Evolutionary conservation across 164 flowering plant genomes (phyloP), one percentile per base, ranked within the genome.

Genomic region (Saururus chinensis): DNA sequence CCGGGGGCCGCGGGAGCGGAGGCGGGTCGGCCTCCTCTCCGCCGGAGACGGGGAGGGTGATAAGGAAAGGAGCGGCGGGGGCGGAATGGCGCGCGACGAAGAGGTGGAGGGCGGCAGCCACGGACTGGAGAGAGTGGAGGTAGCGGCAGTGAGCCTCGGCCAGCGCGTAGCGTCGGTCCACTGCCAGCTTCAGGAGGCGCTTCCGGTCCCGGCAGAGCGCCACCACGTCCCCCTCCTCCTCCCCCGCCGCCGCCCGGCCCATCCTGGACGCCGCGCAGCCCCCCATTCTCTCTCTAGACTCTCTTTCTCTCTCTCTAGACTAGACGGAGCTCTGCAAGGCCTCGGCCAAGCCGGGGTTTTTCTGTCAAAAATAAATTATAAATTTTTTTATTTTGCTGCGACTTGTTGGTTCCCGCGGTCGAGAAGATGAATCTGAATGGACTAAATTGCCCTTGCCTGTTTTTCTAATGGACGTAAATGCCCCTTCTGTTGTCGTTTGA

Each of bases 61-160:
- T 68, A 68, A 74, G 73, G 26, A 70, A 74, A 0, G 76, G 76
- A 1, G 82, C 73, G 49, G 76, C 51, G 1, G 79, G 77, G 40
- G 82, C 66, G 60, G 84, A 75, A 55, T 80, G 80, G 9, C 83
- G 55, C 30, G 81, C 72, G 12, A 75, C 75, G 57, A 84, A 80
- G 56, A 84, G 62, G 20, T 68, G 73, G 56, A 81, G 48, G 20
- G 84, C 82, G 11, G 76, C 76, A 1, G 88, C 79, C 5, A 84
- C 79, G 19, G 75, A 64, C 63, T 72, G 62, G 42, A 80, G 77
- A 20, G 85, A 78, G 48, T 75, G 75, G 61, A 65, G 52, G 63
- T 83, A 81, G 57, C 70, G 78, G 56, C 68, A 76, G 57, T 83
- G 88, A 0, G 81, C 78, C 14, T 79, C 79, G 0, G 85, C 81